phyloP scores from a whole-genome alignment of 495 filamentous ascomycete species.

The Penicillium paradoxum region DNA sequence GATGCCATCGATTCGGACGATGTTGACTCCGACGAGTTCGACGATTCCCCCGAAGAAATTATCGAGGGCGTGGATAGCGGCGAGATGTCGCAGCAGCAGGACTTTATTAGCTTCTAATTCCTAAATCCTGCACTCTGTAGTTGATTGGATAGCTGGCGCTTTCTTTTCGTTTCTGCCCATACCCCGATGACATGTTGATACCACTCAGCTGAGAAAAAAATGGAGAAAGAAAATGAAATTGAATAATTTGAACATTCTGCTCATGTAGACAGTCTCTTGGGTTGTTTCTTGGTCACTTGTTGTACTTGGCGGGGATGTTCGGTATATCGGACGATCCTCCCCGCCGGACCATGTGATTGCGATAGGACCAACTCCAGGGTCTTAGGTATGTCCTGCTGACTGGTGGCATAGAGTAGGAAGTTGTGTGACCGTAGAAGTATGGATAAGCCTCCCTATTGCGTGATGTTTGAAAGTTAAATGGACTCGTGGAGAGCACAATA shows the following conservation, averaged over 20 bases:
- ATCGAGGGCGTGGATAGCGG: conserved; percentile 41
- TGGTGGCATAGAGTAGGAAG: not conserved
- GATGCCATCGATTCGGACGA: conserved; percentile 77
- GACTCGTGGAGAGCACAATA: not conserved
- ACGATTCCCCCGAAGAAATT: conserved; percentile 57
- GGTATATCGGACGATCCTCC: not conserved
- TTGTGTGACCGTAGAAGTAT: not conserved
- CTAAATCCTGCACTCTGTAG: conserved; percentile 9
- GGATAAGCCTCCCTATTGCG: conserved; percentile 1
- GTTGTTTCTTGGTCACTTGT: not conserved
- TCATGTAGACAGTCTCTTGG: not conserved
- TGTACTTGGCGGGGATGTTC: not conserved
- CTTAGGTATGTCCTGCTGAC: conserved; percentile 5
- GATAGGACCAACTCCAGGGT: not conserved
- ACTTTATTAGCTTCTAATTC: conserved; percentile 58
- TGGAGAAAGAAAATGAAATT: not conserved
- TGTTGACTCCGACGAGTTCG: conserved; percentile 81
- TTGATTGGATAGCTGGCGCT: conserved; percentile 9
- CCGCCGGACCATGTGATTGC: not conserved
- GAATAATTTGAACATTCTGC: not conserved
- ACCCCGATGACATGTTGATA: conserved; percentile 1
- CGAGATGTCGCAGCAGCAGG: conserved; percentile 60
- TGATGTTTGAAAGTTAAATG: not conserved
- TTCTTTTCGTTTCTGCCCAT: conserved; percentile 1
- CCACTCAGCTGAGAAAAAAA: not conserved